Percentiles rank a stretch among this genome's conserved stretches.
These are phyloP conservation scores for Chrysopogon serrulatus DNA, from an alignment of 176 grass and related monocot genomes.

Conservation along the genomic window DNA sequence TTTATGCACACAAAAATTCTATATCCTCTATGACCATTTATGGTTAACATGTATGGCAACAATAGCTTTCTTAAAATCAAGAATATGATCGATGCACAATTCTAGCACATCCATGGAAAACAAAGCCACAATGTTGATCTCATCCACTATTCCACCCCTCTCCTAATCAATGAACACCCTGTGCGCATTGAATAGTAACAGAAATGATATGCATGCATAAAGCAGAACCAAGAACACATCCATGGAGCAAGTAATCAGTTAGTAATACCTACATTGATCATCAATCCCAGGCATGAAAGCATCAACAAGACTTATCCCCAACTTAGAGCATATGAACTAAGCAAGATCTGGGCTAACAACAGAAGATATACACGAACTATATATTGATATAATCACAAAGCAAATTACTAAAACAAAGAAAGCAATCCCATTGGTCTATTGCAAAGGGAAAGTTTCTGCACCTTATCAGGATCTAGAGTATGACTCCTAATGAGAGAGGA, in stretches of 20 bases:
- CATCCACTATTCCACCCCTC: background rate
- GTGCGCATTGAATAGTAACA: background rate
- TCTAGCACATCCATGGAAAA: background rate
- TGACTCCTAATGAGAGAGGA: background rate
- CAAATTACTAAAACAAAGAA: background rate
- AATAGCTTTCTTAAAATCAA: background rate
- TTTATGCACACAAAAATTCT: background rate
- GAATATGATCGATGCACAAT: background rate
- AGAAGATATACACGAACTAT: background rate
- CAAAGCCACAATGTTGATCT: background rate
- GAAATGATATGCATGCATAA: background rate
- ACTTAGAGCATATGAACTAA: background rate
- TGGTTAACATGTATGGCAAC: background rate
- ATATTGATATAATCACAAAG: background rate
- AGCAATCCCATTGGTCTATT: slow-evolving; percentile 21
- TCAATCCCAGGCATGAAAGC: background rate
- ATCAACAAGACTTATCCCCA: background rate
- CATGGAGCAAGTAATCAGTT: background rate
- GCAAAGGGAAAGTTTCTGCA: slow-evolving; percentile 17
- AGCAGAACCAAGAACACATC: background rate
- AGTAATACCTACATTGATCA: background rate
- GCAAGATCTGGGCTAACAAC: background rate
- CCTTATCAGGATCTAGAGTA: background rate
- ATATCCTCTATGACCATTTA: background rate
- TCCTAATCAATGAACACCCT: background rate